Base-by-base conservation (phyloP, 306 rosid genomes). In the Vigna hirtella region DNA sequence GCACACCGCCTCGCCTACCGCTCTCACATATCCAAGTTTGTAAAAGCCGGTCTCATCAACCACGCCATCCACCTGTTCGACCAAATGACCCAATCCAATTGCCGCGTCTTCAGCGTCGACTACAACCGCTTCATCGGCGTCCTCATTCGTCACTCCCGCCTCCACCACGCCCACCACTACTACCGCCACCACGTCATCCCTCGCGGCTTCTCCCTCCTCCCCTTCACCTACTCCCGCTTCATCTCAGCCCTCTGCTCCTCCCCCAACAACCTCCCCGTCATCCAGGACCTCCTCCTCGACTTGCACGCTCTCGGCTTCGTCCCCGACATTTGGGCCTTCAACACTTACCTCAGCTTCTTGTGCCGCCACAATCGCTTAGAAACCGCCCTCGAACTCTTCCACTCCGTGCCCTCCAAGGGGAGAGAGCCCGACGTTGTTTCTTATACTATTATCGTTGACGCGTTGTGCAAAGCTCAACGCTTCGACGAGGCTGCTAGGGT, bases 121-220 rank as follows among this genome's bases (percentile, higher is more conserved):
- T 92, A 93, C 88, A 93, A 95, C 50, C 97, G 97, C 50, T 89
- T 95, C 90, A 86, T 95, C 73, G 99, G 99, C 13, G 93, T 91
- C 15, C 78, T 95, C 74, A 64, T 91, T 73, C 87, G 91, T 53
- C 86, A 93, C 14, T 91, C 90, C 0, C 97, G 88, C 30, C 87
- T 91, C 67, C 88, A 88, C 65, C 89, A 91, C 53, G 97, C 98
- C 28, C 89, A 91, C 67, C 86, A 84, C 77, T 92, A 92, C 79
- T 92, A 94, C 83, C 79, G 69, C 84, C 87, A 76, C 47, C 89
- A 85, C 36, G 92, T 94, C 91, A 70, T 80, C 20, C 88, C 94
- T 4, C 79, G 63, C 14, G 98, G 98, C 2, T 92, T 92, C 85
- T 92, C 98, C 42, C 82, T 95, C 48, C 70, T 86, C 55, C 93